Base-by-base conservation (phyloP, 78 protist genomes). In the Monocercomonoides exilis region DNA sequence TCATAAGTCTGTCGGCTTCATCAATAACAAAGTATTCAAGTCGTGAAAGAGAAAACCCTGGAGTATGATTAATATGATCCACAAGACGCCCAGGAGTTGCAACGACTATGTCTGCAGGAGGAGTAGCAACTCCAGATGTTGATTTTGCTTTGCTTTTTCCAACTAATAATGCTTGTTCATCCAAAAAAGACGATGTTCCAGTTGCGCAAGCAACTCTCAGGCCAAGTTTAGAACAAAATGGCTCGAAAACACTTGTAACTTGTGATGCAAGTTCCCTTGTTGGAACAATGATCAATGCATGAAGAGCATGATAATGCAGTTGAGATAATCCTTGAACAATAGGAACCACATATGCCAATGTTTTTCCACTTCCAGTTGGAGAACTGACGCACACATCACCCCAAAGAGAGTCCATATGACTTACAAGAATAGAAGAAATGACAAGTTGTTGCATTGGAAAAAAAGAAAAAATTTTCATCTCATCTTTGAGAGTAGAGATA, bases 331-430 rank as follows among this genome's bases (percentile, higher is more conserved):
- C 11, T 2, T 45, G 43, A 34, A 91, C 90, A 3, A 91, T 44
- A 1, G 94, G 94, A 36, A 89, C n/a, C 36, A 80, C 90, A 63
- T 80, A 91, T 1, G 92, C 87, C 6, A 91, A 84, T 6, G 94
- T 91, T 81, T 91, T 91, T n/a, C 94, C 93, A 3, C 45, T 35
- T 45, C 93, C 93, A 1, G 93, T 91, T 5, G 94, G 93, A 35
- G 92, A 81, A 5, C 64, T 11, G 1, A 90, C 89, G 77, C 92
- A 90, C 54, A 88, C 35, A 44, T 92, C 94, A 36, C n/a, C 43
- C 5, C 21, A 32, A 32, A 0, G 21, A 34, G n/a, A 5, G 34
- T 11, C 33, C 29, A 6, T 44, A 6, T 64, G 82, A 2, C 81
- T 44, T 0, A 41, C 29, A 11, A 85, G 80, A 2, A 70, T 41